These are phyloP conservation scores for Suillus clintonianus DNA, from an alignment of 768 basidiomycete species.

Conservation along the genomic window DNA sequence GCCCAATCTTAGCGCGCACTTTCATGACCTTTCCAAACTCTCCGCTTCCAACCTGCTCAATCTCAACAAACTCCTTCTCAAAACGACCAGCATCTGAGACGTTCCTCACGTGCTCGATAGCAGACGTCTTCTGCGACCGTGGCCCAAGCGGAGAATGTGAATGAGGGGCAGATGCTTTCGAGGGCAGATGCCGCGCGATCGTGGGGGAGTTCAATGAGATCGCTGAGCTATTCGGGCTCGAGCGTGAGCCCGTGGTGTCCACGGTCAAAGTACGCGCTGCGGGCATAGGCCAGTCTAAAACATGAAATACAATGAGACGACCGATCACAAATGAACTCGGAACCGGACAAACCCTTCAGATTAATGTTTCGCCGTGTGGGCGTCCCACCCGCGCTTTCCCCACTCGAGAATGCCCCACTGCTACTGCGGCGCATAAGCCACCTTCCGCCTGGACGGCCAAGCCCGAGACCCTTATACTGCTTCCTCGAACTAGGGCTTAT, in stretches of 20 bases:
- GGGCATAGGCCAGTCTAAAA: constrained; percentile 60
- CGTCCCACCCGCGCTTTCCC: constrained; percentile 62
- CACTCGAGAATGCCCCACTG: constrained; percentile 79
- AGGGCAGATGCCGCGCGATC: constrained; percentile 36
- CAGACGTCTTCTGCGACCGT: constrained; percentile 24
- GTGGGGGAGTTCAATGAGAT: constrained; percentile 50
- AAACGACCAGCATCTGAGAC: constrained; percentile 64
- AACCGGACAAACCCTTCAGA: constrained; percentile 28
- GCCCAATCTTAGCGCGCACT: constrained; percentile 64
- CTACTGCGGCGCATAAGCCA: constrained; percentile 79
- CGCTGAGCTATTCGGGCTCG: constrained; percentile 54
- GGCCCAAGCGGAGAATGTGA: constrained; percentile 1
- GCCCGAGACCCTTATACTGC: constrained; percentile 63
- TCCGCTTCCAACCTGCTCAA: constrained; percentile 85
- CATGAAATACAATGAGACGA: neutral
- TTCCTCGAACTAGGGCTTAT: constrained; percentile 60
- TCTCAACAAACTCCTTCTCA: constrained; percentile 76
- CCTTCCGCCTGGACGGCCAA: constrained; percentile 55
- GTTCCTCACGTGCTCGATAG: constrained; percentile 19
- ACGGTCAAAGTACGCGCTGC: constrained; percentile 43
- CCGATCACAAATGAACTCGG: neutral
- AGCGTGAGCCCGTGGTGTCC: constrained; percentile 57
- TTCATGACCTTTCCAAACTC: constrained; percentile 94
- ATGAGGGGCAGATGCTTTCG: constrained; percentile 11
- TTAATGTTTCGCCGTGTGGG: constrained; percentile 61